These are phyloP conservation scores for Paxillus rubicundulus DNA, from an alignment of 768 basidiomycete species.

Conservation along the genomic window DNA sequence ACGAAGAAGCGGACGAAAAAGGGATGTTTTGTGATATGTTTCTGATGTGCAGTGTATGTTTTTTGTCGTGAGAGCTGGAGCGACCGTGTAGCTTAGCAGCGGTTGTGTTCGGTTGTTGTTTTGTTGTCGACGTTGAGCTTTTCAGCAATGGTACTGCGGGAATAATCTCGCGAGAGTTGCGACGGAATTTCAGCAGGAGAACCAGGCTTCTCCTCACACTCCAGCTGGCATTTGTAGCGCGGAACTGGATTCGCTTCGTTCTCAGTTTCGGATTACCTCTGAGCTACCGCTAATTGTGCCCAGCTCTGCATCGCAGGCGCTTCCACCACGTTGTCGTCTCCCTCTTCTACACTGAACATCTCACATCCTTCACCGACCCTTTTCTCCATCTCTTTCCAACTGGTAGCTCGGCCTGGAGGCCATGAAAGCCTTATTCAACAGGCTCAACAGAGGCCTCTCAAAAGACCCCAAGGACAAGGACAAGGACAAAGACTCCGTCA, in stretches of 20 bases:
- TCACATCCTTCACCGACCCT: neutral
- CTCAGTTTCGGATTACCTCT: neutral
- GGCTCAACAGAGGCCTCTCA: constrained; percentile 62
- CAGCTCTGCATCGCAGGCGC: constrained; percentile 1
- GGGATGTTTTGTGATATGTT: neutral
- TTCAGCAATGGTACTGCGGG: neutral
- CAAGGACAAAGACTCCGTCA: constrained; percentile 28
- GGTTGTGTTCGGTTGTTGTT: neutral
- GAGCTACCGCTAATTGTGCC: neutral
- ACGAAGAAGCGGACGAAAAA: neutral
- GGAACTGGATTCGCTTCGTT: neutral
- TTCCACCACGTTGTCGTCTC: constrained; percentile 11
- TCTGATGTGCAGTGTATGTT: neutral
- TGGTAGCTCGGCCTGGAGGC: constrained; percentile 11
- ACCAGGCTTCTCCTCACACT: neutral
- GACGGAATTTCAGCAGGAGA: neutral
- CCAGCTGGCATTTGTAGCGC: neutral
- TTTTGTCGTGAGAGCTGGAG: neutral
- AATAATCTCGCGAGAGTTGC: neutral
- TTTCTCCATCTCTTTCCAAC: neutral
- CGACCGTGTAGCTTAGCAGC: neutral
- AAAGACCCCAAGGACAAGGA: constrained; percentile 59
- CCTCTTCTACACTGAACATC: constrained; percentile 1
- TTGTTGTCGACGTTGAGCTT: neutral
- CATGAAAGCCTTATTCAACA: constrained; percentile 85